Conservation (phyloP, 192 early-diverging fungal species). For the Allomyces javanicus region DNA sequence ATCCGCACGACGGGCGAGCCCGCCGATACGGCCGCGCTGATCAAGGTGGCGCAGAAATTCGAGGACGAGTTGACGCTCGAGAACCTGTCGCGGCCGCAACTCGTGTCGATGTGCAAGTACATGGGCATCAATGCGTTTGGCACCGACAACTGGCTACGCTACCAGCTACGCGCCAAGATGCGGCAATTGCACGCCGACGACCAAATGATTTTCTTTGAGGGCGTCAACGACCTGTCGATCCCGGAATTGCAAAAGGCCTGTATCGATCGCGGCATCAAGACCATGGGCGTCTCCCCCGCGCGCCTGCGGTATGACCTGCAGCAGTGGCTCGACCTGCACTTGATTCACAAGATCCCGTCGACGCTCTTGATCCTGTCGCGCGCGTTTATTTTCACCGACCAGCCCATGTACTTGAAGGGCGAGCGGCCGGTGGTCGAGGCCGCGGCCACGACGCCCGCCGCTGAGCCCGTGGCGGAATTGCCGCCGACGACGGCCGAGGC, state of each 20-base stretch:
- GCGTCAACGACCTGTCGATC: constrained; percentile 69
- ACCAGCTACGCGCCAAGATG: constrained; percentile 78
- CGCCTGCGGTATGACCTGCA: constrained; percentile 67
- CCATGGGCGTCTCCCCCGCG: constrained; percentile 70
- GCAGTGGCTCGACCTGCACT: constrained; percentile 90
- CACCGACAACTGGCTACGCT: constrained; percentile 85
- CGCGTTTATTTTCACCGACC: constrained; percentile 32
- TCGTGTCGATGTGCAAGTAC: constrained; percentile 85
- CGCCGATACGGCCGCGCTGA: constrained; percentile 60
- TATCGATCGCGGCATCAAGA: constrained; percentile 70
- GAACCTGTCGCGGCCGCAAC: constrained; percentile 80
- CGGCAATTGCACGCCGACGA: constrained; percentile 75
- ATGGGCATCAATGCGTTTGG: constrained; percentile 94
- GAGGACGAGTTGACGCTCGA: constrained; percentile 86
- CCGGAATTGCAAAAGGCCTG: constrained; percentile 77
- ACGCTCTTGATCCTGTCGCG: constrained; percentile 75
- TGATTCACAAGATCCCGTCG: constrained; percentile 78
- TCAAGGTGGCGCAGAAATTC: constrained; percentile 69
- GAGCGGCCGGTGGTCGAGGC: background rate
- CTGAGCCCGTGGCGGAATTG: constrained; percentile 10
- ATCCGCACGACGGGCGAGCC: constrained; percentile 63
- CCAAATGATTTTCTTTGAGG: constrained; percentile 63
- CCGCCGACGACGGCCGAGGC: constrained; percentile 44
- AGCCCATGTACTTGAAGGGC: background rate
- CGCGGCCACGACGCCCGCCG: background rate